Percentiles rank a stretch among this genome's conserved stretches.
Evolutionary conservation across 2,329 filamentous ascomycete genomes (phyloP).

Genomic region (Septoria petroselini): DNA sequence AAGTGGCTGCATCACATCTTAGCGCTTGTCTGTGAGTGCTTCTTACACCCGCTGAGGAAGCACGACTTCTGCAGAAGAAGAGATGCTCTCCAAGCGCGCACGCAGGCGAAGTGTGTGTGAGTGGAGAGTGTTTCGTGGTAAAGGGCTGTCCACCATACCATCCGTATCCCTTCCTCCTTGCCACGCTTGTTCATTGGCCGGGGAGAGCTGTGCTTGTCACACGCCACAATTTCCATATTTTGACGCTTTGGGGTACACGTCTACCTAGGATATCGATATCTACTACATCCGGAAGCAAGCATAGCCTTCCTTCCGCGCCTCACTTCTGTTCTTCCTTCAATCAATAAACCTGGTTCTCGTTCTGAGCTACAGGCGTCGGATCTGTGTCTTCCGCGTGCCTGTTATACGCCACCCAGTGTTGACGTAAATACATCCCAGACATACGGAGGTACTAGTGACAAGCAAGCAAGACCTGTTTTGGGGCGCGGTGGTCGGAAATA

Average conservation of each 20-base stretch:
- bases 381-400: background rate
- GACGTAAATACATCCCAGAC: background rate
- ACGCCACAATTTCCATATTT: background rate
- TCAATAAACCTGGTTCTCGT: background rate
- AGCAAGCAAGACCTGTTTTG: no score
- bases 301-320: background rate
- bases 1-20: no score
- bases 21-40: no score
- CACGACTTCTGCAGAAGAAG: no score
- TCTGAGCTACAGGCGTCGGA: background rate
- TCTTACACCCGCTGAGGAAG: no score
- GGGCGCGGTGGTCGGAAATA: no score
- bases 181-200: background rate
- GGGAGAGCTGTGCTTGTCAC: background rate
- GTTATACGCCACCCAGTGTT: background rate
- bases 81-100: no score
- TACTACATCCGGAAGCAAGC: background rate
- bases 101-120: no score
- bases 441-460: no score
- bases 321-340: background rate
- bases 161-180: no score
- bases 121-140: no score
- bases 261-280: background rate
- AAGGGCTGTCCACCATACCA: no score
- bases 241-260: background rate